phyloP scores from a whole-genome alignment of 495 filamentous ascomycete genomes.

The Penicillium coffeae region DNA sequence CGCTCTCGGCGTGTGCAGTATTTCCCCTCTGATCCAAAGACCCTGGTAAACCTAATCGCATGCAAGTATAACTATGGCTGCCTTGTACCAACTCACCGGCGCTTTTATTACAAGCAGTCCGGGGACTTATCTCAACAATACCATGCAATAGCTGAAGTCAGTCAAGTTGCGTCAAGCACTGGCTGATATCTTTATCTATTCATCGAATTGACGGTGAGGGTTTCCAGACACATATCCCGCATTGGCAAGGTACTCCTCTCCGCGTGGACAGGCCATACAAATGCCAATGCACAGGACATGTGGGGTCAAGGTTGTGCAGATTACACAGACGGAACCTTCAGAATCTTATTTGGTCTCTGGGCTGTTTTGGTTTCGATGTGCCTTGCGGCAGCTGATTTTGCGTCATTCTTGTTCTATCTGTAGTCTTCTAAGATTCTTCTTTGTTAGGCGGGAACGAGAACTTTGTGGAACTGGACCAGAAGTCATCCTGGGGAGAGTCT shows the following conservation, averaged over 20 bases:
- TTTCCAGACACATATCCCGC: background rate
- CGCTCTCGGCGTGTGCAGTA: too few relatives aligned
- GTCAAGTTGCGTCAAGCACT: background rate
- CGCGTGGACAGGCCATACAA: background rate
- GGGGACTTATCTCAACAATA: too few relatives aligned
- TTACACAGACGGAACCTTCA: constrained; percentile 4
- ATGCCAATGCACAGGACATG: constrained; percentile 4
- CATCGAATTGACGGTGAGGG: too few relatives aligned
- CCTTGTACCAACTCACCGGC: background rate
- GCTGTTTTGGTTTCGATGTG: too few relatives aligned
- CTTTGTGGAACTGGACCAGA: too few relatives aligned
- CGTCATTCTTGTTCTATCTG: too few relatives aligned
- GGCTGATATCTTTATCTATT: too few relatives aligned
- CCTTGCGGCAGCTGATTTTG: too few relatives aligned
- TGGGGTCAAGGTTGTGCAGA: constrained; percentile 8
- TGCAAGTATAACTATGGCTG: background rate
- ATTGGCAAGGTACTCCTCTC: background rate
- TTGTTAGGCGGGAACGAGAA: too few relatives aligned
- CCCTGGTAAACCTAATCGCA: background rate
- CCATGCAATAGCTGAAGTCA: background rate
- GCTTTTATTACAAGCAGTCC: background rate
- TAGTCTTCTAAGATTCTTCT: too few relatives aligned
- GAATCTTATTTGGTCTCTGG: background rate
- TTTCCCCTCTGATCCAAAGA: too few relatives aligned
- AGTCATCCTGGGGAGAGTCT: too few relatives aligned